Base-by-base conservation (phyloP, 441 rosid genomes). In the Eugenia klotzschiana region DNA sequence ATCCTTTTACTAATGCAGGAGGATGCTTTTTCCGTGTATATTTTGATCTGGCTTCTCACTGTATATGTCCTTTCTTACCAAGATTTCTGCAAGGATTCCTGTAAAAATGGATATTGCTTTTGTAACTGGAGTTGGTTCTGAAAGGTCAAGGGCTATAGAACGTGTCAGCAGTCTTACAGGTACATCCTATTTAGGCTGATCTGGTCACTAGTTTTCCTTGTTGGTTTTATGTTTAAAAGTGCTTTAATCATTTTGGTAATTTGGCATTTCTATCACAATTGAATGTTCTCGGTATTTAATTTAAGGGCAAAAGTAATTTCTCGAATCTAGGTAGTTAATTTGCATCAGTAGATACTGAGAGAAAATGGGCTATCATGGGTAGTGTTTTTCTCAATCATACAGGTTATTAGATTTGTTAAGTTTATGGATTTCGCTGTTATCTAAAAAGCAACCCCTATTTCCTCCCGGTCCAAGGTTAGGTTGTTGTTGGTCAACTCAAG, bases 11-110 rank as follows among this genome's bases (percentile, higher is more conserved):
- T 82, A 83, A 84, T 51, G 81, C 69, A 40, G 43, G 73, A 51
- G 83, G 72, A 51, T 84, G 27, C 81, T 56, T 81, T 41, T 73
- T 57, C 51, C 29, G 26, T 58, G 46, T 56, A 79, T 80, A 74
- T 40, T 86, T 51, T 64, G 56, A 64, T 51, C 52, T 82, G 26
- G 58, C 54, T 43, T 51, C 69, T 81, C 81, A 33, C 72, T 33
- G 43, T 72, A 40, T 81, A 46, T 13, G 51, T 79, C 82, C 55
- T 80, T 83, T 79, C 49, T 83, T 51, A 33, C 84, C 81, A 94
- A 97, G 99, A 90, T 97, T 84, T 93, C 98, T 86, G 96, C 92
- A 80, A 91, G 80, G 88, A 89, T 89, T 85, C 98, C 99, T 49
- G 91, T 94, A 84, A 90, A 91, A 84, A 82, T 90, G 84, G 99